phyloP scores from a whole-genome alignment of 1,284 basidiomycete genomes.

The Cerrena zonata region DNA sequence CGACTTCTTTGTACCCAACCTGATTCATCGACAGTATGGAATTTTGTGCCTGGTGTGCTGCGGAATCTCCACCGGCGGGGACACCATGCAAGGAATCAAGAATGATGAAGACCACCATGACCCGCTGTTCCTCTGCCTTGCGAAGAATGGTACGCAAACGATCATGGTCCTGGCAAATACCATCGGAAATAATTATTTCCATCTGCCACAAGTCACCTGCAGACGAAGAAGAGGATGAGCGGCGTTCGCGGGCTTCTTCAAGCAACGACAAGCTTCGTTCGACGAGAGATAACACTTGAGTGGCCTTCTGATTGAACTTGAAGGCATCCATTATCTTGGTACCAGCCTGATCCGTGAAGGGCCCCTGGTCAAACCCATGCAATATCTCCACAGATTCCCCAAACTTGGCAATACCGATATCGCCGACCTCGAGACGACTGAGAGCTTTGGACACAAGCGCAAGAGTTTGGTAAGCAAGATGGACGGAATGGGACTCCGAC shows the following conservation, averaged over 20 bases:
- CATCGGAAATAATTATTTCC: constrained; percentile 97
- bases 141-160: constrained; percentile 76
- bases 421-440: constrained; percentile 88
- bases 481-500: constrained; percentile 89
- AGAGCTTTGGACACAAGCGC: constrained; percentile 89
- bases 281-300: constrained; percentile 84
- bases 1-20: constrained; percentile 81
- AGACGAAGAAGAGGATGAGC: constrained; percentile 53
- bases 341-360: constrained; percentile 76
- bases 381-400: constrained; percentile 84
- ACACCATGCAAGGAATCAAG: constrained; percentile 75
- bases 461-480: constrained; percentile 91
- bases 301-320: constrained; percentile 86
- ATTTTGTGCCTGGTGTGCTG: constrained; percentile 35
- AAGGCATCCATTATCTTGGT: constrained; percentile 80
- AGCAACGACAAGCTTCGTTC: constrained; percentile 78
- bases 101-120: constrained; percentile 96
- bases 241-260: constrained; percentile 66
- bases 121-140: constrained; percentile 82
- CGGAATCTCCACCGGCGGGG: constrained; percentile 6
- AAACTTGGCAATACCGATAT: constrained; percentile 88
- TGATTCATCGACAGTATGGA: constrained; percentile 94
- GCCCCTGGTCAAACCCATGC: constrained; percentile 77
- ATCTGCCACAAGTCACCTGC: constrained; percentile 92
- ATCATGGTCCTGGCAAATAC: constrained; percentile 95